These are phyloP conservation scores for Fusarium sp. DNA, from an alignment of 2,329 filamentous ascomycete species.

Conservation along the genomic window DNA sequence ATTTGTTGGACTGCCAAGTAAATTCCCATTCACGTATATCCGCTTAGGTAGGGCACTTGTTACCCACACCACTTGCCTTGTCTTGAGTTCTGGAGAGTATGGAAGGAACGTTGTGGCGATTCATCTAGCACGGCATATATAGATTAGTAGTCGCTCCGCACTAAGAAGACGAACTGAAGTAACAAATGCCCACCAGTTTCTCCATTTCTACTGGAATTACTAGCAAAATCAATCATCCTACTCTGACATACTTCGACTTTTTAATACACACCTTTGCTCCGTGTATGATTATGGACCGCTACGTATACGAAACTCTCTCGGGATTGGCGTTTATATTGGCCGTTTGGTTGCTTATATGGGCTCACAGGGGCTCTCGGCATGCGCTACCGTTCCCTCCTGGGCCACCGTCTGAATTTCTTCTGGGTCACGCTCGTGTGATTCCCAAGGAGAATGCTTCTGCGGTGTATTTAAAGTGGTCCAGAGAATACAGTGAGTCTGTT, in stretches of 20 bases:
- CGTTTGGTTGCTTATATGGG: slow-evolving; percentile 13
- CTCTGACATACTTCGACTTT: not conserved
- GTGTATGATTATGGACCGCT: slow-evolving; percentile 26
- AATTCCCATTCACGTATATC: not conserved
- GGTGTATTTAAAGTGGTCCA: slow-evolving; percentile 48
- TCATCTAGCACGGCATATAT: not conserved
- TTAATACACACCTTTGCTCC: not conserved
- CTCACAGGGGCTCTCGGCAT: slow-evolving; percentile 17
- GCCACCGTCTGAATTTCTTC: slow-evolving; percentile 48
- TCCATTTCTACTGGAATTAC: not conserved
- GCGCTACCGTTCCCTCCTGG: slow-evolving; percentile 46
- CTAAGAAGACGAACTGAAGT: not conserved
- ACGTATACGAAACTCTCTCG: slow-evolving; percentile 12
- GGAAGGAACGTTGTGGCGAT: not conserved
- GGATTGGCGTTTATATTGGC: slow-evolving; percentile 27
- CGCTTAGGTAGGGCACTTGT: not conserved
- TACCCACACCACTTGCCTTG: not conserved
- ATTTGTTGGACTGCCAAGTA: not conserved
- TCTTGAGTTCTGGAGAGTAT: not conserved
- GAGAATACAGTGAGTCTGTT: slow-evolving; percentile 45
- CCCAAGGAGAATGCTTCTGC: slow-evolving; percentile 47
- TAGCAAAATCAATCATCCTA: not conserved
- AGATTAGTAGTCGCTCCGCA: not conserved
- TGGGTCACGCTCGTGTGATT: slow-evolving; percentile 49
- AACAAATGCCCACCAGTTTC: not conserved